These are phyloP conservation scores for Candolleomyces eurysporus DNA, from an alignment of 768 basidiomycete genomes.

Conservation along the genomic window DNA sequence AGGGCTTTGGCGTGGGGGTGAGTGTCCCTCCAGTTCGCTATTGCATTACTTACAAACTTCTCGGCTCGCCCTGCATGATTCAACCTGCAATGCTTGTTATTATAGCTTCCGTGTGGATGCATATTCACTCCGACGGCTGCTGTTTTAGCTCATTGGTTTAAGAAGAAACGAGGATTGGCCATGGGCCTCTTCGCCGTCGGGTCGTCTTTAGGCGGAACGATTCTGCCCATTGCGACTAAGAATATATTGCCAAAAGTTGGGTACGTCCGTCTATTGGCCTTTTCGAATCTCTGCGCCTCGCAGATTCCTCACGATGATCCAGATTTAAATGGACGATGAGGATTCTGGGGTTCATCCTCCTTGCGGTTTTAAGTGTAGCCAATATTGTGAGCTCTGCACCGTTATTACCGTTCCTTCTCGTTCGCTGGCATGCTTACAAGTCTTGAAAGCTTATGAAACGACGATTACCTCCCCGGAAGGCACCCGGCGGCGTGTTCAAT, in stretches of 20 bases:
- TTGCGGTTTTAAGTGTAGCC: conserved; percentile 48
- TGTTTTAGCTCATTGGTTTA: conserved; percentile 74
- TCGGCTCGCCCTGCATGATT: too few species aligned
- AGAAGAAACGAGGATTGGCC: conserved; percentile 54
- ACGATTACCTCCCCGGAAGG: conserved; percentile 52
- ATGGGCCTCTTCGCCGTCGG: conserved; percentile 66
- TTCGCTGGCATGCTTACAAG: background rate
- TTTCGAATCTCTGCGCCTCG: too few species aligned
- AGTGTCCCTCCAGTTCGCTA: conserved; percentile 17
- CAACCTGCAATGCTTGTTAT: background rate
- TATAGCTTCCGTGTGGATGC: conserved; percentile 49
- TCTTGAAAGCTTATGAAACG: conserved; percentile 38
- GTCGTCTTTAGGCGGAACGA: conserved; percentile 64
- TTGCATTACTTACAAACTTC: background rate
- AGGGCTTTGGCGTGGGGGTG: conserved; percentile 67
- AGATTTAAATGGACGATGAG: conserved; percentile 83
- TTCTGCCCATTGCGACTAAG: conserved; percentile 62
- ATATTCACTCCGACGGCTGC: conserved; percentile 62
- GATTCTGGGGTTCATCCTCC: conserved; percentile 61
- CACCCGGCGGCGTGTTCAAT: conserved; percentile 59
- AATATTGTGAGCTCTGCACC: conserved; percentile 42
- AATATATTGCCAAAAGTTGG: conserved; percentile 50
- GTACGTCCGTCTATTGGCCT: conserved; percentile 20
- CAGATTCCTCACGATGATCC: background rate
- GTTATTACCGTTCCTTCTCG: background rate